phyloP scores from a whole-genome alignment of 2,329 filamentous ascomycete genomes.

The Emmonsia crescens region DNA sequence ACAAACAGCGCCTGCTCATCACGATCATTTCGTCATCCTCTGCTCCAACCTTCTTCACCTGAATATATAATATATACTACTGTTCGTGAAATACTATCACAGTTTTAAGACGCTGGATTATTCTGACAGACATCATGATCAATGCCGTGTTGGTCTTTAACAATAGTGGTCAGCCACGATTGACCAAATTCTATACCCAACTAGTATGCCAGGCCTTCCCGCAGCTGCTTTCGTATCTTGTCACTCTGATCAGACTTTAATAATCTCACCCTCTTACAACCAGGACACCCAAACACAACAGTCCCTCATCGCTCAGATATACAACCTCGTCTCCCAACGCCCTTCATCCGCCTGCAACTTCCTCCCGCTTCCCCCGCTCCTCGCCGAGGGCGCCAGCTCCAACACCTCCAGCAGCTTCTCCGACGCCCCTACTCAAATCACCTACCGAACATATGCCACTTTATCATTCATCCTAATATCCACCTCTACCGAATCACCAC shows the following conservation, averaged over 20 bases:
- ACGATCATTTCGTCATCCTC: not conserved
- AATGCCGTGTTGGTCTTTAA: slow-evolving; percentile 99
- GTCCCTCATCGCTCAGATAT: slow-evolving; percentile 93
- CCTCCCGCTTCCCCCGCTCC: slow-evolving; percentile 62
- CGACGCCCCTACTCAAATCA: slow-evolving; percentile 88
- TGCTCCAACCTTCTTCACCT: not conserved
- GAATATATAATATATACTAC: not conserved
- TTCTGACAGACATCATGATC: slow-evolving; percentile 58
- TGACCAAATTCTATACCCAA: slow-evolving; percentile 98
- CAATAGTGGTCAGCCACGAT: slow-evolving; percentile 86
- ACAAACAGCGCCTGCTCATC: not conserved
- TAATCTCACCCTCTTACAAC: not conserved
- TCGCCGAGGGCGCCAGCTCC: slow-evolving; percentile 42
- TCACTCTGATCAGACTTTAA: not conserved
- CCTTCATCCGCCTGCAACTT: slow-evolving; percentile 94
- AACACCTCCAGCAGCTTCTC: slow-evolving; percentile 50
- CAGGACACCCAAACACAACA: slow-evolving; percentile 97
- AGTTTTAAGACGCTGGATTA: not conserved
- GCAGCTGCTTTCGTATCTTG: not conserved
- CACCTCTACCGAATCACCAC: slow-evolving; percentile 88
- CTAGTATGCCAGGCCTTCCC: slow-evolving; percentile 48
- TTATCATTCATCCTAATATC: slow-evolving; percentile 98
- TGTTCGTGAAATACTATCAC: not conserved
- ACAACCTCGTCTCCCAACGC: slow-evolving; percentile 85
- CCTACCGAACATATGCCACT: slow-evolving; percentile 95